Percentiles rank a stretch among this genome's conserved stretches.
These are phyloP conservation scores for Phialophora expanda DNA, from an alignment of 2,329 filamentous ascomycete species.

Conservation along the genomic window DNA sequence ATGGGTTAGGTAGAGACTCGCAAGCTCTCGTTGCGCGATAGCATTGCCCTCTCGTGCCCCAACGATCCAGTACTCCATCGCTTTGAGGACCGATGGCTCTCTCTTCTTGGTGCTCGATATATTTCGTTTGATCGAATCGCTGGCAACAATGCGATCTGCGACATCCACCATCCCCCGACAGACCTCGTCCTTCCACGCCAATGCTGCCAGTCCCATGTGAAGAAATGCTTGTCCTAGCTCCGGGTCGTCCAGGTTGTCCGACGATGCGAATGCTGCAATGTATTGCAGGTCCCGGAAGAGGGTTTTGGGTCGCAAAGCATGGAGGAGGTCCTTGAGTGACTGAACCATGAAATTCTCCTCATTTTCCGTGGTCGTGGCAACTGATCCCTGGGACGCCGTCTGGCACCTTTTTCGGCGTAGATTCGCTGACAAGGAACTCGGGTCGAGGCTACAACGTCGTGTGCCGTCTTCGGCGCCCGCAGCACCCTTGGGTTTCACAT, in stretches of 20 bases:
- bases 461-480: background rate
- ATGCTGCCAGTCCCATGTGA: slow-evolving; percentile 83
- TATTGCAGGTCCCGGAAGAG: slow-evolving; percentile 81
- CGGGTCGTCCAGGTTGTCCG: slow-evolving; percentile 62
- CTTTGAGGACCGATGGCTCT: slow-evolving; percentile 76
- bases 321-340: slow-evolving; percentile 70
- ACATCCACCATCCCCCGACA: slow-evolving; percentile 83
- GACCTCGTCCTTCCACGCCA: slow-evolving; percentile 86
- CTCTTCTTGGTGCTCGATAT: slow-evolving; percentile 47
- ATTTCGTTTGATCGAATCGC: slow-evolving; percentile 50
- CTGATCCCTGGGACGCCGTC: slow-evolving; percentile 24
- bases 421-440: slow-evolving; percentile 22
- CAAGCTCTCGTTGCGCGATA: slow-evolving; percentile 88
- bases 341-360: slow-evolving; percentile 51
- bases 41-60: slow-evolving; percentile 90
- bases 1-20: slow-evolving; percentile 89
- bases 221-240: slow-evolving; percentile 79
- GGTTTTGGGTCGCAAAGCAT: slow-evolving; percentile 74
- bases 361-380: background rate
- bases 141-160: slow-evolving; percentile 70
- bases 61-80: slow-evolving; percentile 87
- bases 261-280: slow-evolving; percentile 66
- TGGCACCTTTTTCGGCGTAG: slow-evolving; percentile 17
- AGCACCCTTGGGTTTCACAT: background rate
- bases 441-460: slow-evolving; percentile 36